Conservation (phyloP, 2,329 filamentous ascomycete genomes). For the Phyllosticta citrichinensis region DNA sequence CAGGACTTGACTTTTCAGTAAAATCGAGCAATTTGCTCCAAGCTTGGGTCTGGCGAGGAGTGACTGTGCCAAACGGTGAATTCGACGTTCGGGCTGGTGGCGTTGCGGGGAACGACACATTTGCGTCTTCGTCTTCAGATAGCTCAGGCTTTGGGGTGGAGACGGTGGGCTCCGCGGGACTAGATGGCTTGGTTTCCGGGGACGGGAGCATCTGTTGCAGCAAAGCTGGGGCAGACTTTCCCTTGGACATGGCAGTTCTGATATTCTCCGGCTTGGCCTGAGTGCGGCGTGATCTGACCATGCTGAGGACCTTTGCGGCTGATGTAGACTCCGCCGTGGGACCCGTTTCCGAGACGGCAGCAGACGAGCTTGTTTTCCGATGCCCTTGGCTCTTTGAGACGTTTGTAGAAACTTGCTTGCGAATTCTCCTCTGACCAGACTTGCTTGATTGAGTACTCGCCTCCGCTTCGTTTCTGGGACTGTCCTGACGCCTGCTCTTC, state of each 20-base stretch:
- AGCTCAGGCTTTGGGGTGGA: neutral
- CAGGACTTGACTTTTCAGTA: constrained; percentile 18
- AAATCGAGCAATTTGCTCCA: constrained; percentile 25
- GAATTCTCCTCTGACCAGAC: neutral
- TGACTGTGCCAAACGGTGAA: constrained; percentile 21
- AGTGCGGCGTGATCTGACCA: constrained; percentile 1
- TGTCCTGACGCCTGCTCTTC: neutral
- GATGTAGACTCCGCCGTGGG: neutral
- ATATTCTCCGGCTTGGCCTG: neutral
- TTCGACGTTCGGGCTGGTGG: constrained; percentile 7
- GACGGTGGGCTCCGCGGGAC: neutral
- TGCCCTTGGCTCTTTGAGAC: neutral
- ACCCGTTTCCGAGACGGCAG: neutral
- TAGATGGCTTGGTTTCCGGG: constrained; percentile 12
- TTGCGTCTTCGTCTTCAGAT: neutral
- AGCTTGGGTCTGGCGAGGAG: constrained; percentile 26
- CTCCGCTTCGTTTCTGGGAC: neutral
- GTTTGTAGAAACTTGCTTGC: neutral
- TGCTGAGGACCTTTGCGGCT: neutral
- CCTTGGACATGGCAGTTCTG: neutral
- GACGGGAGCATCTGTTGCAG: constrained; percentile 24
- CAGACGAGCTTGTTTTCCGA: neutral
- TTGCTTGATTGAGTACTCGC: neutral
- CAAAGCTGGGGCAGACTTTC: constrained; percentile 5
- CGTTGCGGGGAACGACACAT: neutral